Percentiles rank a stretch among this genome's conserved stretches.
These are phyloP conservation scores for Suillus discolor DNA, from an alignment of 768 basidiomycete genomes.

Conservation along the genomic window DNA sequence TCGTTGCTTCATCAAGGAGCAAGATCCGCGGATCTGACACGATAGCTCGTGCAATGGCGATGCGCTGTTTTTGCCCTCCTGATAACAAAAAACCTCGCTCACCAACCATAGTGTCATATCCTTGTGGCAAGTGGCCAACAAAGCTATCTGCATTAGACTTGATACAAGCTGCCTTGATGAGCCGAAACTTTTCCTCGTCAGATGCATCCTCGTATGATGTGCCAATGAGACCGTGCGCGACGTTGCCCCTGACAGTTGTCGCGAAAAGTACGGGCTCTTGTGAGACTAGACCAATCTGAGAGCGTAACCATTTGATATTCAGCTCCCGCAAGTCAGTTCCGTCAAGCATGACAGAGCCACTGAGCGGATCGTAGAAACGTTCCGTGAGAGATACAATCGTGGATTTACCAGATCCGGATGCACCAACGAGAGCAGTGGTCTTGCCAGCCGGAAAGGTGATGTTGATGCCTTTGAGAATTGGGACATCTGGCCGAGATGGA, in stretches of 20 bases:
- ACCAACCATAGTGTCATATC: constrained; percentile 53
- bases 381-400: constrained; percentile 49
- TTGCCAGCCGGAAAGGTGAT: constrained; percentile 46
- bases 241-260: constrained; percentile 47
- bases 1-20: constrained; percentile 52
- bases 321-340: constrained; percentile 46
- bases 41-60: constrained; percentile 55
- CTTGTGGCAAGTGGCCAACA: constrained; percentile 47
- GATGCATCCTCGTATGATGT: constrained; percentile 42
- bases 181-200: constrained; percentile 43
- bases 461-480: constrained; percentile 47
- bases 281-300: constrained; percentile 53
- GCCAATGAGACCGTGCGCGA: constrained; percentile 50
- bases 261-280: constrained; percentile 55
- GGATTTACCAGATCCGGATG: constrained; percentile 41
- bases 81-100: constrained; percentile 51
- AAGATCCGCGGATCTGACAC: constrained; percentile 52
- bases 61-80: constrained; percentile 55
- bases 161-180: constrained; percentile 49
- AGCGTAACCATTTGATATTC: constrained; percentile 52
- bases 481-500: constrained; percentile 48
- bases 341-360: constrained; percentile 45
- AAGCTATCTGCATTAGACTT: constrained; percentile 57
- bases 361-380: constrained; percentile 54
- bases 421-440: constrained; percentile 42